phyloP scores from a whole-genome alignment of 2,329 filamentous ascomycete species.

The Botrytis cinerea region DNA sequence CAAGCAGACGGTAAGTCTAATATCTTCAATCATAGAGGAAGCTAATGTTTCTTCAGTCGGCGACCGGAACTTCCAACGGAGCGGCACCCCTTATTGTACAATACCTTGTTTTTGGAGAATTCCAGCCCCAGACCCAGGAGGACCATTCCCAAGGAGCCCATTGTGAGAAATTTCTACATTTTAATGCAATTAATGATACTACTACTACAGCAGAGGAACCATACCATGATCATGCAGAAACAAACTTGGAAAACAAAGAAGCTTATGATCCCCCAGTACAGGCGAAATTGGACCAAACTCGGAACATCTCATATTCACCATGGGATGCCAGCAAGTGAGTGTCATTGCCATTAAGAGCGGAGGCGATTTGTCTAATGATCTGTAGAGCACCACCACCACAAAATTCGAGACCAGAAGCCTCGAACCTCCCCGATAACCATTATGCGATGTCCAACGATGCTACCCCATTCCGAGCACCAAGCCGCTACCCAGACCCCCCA shows the following conservation, averaged over 20 bases:
- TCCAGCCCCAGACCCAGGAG: constrained; percentile 31
- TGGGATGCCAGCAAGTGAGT: constrained; percentile 54
- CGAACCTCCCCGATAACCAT: constrained; percentile 74
- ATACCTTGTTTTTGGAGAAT: constrained; percentile 42
- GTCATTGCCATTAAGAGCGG: constrained; percentile 41
- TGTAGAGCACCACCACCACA: constrained; percentile 54
- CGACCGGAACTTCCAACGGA: constrained; percentile 28
- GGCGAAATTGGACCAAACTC: constrained; percentile 30
- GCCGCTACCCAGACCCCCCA: constrained; percentile 78
- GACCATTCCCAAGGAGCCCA: constrained; percentile 31
- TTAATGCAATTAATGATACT: constrained; percentile 18
- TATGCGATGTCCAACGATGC: constrained; percentile 83
- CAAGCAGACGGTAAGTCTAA: constrained; percentile 50
- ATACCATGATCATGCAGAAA: constrained; percentile 29
- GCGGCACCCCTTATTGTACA: constrained; percentile 38
- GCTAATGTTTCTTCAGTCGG: constrained; percentile 34
- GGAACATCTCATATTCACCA: constrained; percentile 33
- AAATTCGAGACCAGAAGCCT: constrained; percentile 78
- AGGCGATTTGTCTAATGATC: constrained; percentile 26
- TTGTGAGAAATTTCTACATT: constrained; percentile 35
- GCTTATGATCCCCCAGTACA: constrained; percentile 39
- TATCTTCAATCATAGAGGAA: background rate
- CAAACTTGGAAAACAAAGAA: constrained; percentile 35
- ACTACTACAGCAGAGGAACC: constrained; percentile 28
- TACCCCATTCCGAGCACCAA: constrained; percentile 74